phyloP scores from a whole-genome alignment of 257 asterid genomes.

The Nicotiana knightiana region DNA sequence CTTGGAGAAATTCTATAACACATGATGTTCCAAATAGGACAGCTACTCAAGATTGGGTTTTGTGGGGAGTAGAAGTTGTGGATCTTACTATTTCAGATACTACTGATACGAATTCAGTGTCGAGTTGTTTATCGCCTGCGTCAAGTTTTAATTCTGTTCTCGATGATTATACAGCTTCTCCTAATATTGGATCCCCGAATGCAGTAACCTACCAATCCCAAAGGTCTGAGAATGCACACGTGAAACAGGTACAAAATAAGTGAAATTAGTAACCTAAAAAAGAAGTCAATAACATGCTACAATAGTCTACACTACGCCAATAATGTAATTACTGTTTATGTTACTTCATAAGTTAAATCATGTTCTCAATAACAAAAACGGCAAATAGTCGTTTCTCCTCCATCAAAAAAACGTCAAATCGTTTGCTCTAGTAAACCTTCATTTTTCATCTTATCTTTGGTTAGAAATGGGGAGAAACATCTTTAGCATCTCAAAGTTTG shows the following conservation, averaged over 20 bases:
- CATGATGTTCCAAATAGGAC: conserved; percentile 74
- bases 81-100: conserved; percentile 36
- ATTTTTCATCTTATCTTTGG: not conserved
- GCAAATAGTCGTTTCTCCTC: no score
- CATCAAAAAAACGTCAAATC: no score
- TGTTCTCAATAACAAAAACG: not conserved
- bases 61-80: conserved; percentile 66
- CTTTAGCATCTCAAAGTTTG: no score
- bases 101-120: not conserved
- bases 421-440: no score
- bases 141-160: conserved; percentile 40
- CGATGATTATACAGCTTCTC: conserved; percentile 40
- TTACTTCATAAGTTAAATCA: not conserved
- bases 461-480: no score
- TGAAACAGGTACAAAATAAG: not conserved
- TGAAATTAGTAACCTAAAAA: not conserved
- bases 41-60: conserved; percentile 67
- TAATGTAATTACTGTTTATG: not conserved
- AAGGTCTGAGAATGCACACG: not conserved
- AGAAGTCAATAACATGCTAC: not conserved
- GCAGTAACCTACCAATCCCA: not conserved
- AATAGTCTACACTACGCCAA: not conserved
- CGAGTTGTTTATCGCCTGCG: conserved; percentile 18
- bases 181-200: conserved; percentile 38
- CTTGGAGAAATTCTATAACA: conserved; percentile 74